Evolutionary conservation across 192 early-diverging fungal genomes (phyloP).

Genomic region (Helicostylum pulchrum): DNA sequence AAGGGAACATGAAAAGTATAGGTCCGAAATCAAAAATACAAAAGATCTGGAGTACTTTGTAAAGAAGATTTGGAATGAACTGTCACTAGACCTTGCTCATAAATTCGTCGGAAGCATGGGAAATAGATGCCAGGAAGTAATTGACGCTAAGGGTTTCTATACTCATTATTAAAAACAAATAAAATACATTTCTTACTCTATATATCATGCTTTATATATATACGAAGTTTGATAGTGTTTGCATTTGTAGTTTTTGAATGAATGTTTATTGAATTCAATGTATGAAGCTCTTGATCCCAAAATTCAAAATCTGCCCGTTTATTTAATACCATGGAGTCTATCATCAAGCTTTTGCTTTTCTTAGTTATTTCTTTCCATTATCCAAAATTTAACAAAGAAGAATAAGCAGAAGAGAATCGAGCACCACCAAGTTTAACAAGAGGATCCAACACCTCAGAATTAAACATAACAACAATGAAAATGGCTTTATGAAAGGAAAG

Average conservation of each 20-base stretch:
- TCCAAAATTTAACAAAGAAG: constrained; percentile 10
- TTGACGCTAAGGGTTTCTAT: constrained; percentile 15
- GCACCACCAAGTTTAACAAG: constrained; percentile 15
- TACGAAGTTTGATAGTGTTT: constrained; percentile 16
- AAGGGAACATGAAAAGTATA: constrained; percentile 17
- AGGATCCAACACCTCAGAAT: constrained; percentile 11
- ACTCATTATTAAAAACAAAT: constrained; percentile 16
- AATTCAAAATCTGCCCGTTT: constrained; percentile 14
- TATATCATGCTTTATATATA: constrained; percentile 10
- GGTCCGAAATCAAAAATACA: constrained; percentile 14
- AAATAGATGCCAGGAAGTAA: constrained; percentile 12
- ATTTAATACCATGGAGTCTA: constrained; percentile 16
- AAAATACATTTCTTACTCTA: constrained; percentile 15
- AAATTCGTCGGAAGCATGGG: constrained; percentile 14
- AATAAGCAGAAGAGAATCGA: constrained; percentile 16
- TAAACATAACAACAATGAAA: constrained; percentile 2
- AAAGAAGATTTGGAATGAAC: constrained; percentile 14
- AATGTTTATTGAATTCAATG: constrained; percentile 17
- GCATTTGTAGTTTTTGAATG: constrained; percentile 15
- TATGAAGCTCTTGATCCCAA: constrained; percentile 13
- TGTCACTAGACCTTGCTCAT: constrained; percentile 16
- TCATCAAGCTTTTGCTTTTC: constrained; percentile 17
- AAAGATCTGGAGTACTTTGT: constrained; percentile 14
- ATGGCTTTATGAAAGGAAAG: too few species aligned
- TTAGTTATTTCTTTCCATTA: constrained; percentile 18